Evolutionary conservation across 228 moss, liverwort and hornwort genomes (phyloP), one percentile per base, ranked within the genome.

Genomic region (Sphagnum fallax): DNA sequence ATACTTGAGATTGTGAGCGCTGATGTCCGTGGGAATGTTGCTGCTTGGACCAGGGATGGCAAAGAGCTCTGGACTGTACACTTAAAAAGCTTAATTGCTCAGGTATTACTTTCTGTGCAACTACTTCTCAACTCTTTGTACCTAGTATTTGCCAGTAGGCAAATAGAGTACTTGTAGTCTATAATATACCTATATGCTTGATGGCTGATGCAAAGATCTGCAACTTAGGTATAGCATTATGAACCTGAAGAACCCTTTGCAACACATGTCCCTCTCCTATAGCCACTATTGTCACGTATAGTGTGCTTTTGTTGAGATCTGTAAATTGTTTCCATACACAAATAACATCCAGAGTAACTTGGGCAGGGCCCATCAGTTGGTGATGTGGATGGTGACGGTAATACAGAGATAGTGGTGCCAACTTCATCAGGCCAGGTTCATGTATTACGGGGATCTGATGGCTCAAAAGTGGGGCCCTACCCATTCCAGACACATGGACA

Each of bases 401-500:
- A 79, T 67, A 93, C 98, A 50, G 94, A 98, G 52, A 71, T 98
- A 49, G 94, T 94, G 52, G 83, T 98, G 66, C 93, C 98, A 72
- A 98, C 98, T 52, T 88, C 94, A 50, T 98, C 94, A 18, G 98
- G 98, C 5, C 89, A 79, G 75, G 83, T 94, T 11, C 94, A 87
- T 76, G 98, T 98, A 49, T 74, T 98, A 72, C 87, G 65, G 71
- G 98, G 98, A 60, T 74, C 79, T 8, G 89, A 94, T 77, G 98
- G 98, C 71, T 72, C 84, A 51, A 6, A n/a, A 52, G 84, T 98
- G 48, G 69, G 69, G 51, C 89, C 89, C 12, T 98, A 89, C 65
- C 98, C 98, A 53, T 98, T 92, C 60, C 87, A 76, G 61, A 94
- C 98, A 65, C 98, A 98, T 70, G 98, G 98, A 52, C 92, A 92